phyloP scores from a whole-genome alignment of 73 alveolate genomes.

The Halteria grandinella region DNA sequence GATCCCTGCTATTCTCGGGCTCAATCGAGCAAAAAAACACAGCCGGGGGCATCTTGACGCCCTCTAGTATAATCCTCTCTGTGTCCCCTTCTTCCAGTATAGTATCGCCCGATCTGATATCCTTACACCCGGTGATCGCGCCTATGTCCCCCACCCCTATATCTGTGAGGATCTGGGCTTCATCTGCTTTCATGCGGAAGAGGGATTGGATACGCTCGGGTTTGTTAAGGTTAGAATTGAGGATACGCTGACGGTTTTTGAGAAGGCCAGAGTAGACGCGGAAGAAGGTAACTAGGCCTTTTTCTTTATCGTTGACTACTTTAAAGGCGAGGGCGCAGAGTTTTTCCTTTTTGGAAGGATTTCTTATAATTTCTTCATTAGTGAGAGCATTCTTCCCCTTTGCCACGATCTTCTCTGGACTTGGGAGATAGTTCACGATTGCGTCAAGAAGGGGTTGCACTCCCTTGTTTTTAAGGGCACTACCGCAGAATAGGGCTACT shows the following conservation, averaged over 20 bases:
- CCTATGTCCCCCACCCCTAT: slow-evolving; percentile 88
- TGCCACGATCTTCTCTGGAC: slow-evolving; percentile 74
- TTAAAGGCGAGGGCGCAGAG: slow-evolving; percentile 84
- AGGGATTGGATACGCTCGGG: slow-evolving; percentile 63
- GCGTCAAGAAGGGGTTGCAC: slow-evolving; percentile 84
- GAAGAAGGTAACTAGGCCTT: slow-evolving; percentile 80
- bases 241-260: slow-evolving; percentile 49
- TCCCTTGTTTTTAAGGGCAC: slow-evolving; percentile 89
- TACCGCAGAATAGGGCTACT: slow-evolving; percentile 86
- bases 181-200: slow-evolving; percentile 85
- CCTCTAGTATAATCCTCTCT: slow-evolving; percentile 68
- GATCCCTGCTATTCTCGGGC: slow-evolving; percentile 68
- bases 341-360: slow-evolving; percentile 60
- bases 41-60: slow-evolving; percentile 88
- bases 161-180: slow-evolving; percentile 64
- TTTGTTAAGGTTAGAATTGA: slow-evolving; percentile 34
- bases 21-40: slow-evolving; percentile 89
- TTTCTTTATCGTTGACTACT: slow-evolving; percentile 75
- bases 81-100: slow-evolving; percentile 61
- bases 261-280: slow-evolving; percentile 81
- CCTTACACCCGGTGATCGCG: slow-evolving; percentile 77
- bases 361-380: slow-evolving; percentile 6
- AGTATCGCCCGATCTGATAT: slow-evolving; percentile 81
- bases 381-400: slow-evolving; percentile 17
- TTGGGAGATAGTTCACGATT: slow-evolving; percentile 74